These are phyloP conservation scores for Colletotrichum sp. DNA, from an alignment of 2,329 filamentous ascomycete species.

Conservation along the genomic window DNA sequence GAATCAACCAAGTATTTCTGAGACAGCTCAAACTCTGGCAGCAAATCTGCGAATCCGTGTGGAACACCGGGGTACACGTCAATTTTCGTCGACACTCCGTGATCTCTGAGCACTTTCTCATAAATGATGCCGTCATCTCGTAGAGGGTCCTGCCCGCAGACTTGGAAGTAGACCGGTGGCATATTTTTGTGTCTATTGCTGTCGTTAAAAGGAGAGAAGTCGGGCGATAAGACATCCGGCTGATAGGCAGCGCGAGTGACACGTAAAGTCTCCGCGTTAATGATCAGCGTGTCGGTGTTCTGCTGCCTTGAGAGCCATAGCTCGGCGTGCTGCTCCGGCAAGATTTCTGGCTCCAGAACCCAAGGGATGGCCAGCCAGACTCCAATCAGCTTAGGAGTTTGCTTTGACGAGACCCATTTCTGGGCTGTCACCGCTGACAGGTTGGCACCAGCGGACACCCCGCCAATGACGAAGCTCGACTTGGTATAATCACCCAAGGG, in stretches of 20 bases:
- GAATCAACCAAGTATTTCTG: not conserved
- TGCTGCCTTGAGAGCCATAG: slow-evolving; percentile 44
- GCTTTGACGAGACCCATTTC: not conserved
- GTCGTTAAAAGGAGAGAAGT: slow-evolving; percentile 36
- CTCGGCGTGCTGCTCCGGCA: slow-evolving; percentile 39
- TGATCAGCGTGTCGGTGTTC: slow-evolving; percentile 40
- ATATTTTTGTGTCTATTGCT: slow-evolving; percentile 35
- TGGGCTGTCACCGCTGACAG: slow-evolving; percentile 20
- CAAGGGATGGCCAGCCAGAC: slow-evolving; percentile 5
- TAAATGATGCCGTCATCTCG: slow-evolving; percentile 55
- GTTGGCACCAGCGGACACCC: slow-evolving; percentile 23
- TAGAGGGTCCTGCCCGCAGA: slow-evolving; percentile 52
- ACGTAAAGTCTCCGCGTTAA: slow-evolving; percentile 30
- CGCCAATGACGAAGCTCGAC: slow-evolving; percentile 20
- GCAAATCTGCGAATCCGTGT: slow-evolving; percentile 8
- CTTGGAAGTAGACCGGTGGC: slow-evolving; percentile 51
- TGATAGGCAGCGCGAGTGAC: slow-evolving; percentile 33
- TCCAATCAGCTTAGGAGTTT: not conserved
- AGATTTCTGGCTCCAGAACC: not conserved
- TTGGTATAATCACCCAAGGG: not conserved
- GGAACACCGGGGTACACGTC: slow-evolving; percentile 6
- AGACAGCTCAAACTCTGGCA: not conserved
- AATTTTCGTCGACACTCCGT: slow-evolving; percentile 1
- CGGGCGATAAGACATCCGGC: slow-evolving; percentile 29
- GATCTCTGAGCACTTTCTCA: slow-evolving; percentile 32